phyloP scores from a whole-genome alignment of 345 rosid species.

The Moringa oleifera region DNA sequence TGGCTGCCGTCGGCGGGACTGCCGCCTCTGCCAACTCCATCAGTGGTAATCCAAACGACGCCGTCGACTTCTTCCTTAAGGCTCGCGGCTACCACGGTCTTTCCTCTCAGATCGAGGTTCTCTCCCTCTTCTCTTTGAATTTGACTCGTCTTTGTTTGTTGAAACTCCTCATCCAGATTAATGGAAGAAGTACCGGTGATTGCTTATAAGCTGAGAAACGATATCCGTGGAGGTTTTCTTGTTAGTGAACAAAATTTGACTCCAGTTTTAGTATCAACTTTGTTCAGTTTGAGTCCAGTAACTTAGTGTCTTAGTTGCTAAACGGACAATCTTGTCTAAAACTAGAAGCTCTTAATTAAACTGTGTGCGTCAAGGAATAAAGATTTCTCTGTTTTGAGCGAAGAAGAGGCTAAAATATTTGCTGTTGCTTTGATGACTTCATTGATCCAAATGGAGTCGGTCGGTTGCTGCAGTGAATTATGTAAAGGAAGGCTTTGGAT shows the following conservation, averaged over 20 bases:
- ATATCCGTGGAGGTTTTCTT: not conserved
- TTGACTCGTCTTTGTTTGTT: not conserved
- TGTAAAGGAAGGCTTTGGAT: not conserved
- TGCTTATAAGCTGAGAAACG: not conserved
- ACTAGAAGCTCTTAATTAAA: not conserved
- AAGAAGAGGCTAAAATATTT: not conserved
- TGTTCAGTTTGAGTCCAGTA: too few species aligned
- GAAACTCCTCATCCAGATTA: not conserved
- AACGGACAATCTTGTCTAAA: not conserved
- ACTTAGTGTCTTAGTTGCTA: not conserved
- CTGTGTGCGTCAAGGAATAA: too few species aligned
- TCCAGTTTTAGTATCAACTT: not conserved
- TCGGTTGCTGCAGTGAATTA: not conserved
- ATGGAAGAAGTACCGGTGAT: not conserved
- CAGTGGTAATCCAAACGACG: slow-evolving; percentile 48
- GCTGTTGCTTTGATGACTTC: not conserved
- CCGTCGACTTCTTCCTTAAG: slow-evolving; percentile 56
- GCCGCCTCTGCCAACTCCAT: slow-evolving; percentile 24
- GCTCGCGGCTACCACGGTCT: slow-evolving; percentile 64
- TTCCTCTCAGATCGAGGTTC: slow-evolving; percentile 86
- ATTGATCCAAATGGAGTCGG: not conserved
- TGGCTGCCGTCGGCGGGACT: slow-evolving; percentile 53
- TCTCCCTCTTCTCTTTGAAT: not conserved
- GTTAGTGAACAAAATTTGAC: not conserved
- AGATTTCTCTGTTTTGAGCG: not conserved